These are phyloP conservation scores for Argentina anserina DNA, from an alignment of 306 rosid species.

Conservation along the genomic window DNA sequence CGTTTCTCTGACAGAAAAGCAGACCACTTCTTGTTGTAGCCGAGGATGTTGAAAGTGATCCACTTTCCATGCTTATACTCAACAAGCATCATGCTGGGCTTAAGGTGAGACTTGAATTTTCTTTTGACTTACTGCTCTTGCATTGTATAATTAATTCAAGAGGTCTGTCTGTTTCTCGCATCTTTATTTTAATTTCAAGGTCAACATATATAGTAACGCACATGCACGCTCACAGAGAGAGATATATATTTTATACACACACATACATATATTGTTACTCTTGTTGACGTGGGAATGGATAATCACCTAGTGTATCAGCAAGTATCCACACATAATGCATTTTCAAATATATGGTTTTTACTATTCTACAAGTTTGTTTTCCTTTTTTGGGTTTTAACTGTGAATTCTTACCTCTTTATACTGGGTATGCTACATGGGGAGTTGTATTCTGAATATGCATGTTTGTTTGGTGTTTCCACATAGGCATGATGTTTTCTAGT, in stretches of 20 bases:
- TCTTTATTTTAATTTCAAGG: neutral
- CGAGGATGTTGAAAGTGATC: conserved; percentile 92
- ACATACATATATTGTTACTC: neutral
- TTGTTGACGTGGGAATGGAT: neutral
- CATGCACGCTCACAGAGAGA: neutral
- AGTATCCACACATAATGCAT: neutral
- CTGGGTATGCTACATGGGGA: neutral
- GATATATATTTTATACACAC: too few species aligned
- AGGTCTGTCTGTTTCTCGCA: neutral
- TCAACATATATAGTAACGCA: neutral
- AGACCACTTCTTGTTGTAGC: conserved; percentile 91
- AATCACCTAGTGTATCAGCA: neutral
- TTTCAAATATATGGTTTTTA: neutral
- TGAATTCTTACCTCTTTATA: neutral
- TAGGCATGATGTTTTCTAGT: neutral
- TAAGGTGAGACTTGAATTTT: conserved; percentile 50
- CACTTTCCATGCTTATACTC: conserved; percentile 86
- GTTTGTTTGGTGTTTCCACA: neutral
- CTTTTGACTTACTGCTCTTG: neutral
- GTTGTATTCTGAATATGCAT: neutral
- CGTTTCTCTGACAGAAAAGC: conserved; percentile 42
- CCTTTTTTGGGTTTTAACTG: neutral
- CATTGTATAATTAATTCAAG: neutral
- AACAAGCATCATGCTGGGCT: conserved; percentile 92
- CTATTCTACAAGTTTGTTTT: neutral